Evolutionary conservation across 257 asterid genomes (phyloP).

Genomic region (Gentiana straminea): DNA sequence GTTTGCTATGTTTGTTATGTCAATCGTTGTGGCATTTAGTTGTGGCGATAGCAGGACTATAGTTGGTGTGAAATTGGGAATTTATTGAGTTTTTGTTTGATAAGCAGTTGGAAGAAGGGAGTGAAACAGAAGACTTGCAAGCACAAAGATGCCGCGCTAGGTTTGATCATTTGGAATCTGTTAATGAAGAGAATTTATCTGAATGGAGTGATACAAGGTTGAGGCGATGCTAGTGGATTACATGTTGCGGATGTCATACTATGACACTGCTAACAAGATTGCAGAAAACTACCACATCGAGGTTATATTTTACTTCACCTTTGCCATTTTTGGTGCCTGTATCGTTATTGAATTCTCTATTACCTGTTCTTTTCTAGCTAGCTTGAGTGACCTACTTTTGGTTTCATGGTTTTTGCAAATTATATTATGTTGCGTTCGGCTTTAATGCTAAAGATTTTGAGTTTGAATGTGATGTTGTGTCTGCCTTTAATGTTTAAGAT

Average conservation of each 20-base stretch:
- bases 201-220: conserved; percentile 65
- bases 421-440: too few relatives aligned
- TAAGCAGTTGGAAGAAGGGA: conserved; percentile 82
- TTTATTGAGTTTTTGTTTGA: conserved; percentile 13
- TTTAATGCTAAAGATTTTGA: too few relatives aligned
- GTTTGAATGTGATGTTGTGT: too few relatives aligned
- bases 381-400: too few relatives aligned
- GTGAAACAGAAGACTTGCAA: conserved; percentile 73
- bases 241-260: conserved; percentile 94
- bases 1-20: too few relatives aligned
- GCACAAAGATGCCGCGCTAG: conserved; percentile 85
- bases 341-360: neutral
- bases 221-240: conserved; percentile 91
- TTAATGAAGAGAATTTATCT: conserved; percentile 54
- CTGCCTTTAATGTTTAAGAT: too few relatives aligned
- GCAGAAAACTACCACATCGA: conserved; percentile 77
- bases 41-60: too few relatives aligned
- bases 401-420: too few relatives aligned
- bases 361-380: neutral
- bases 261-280: conserved; percentile 75
- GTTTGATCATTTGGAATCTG: conserved; percentile 80
- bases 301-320: conserved; percentile 28
- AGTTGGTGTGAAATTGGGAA: neutral
- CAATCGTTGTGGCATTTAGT: too few relatives aligned
- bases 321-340: neutral